Conservation (phyloP, 257 asterid genomes). For the Thymus mandschuricus region DNA sequence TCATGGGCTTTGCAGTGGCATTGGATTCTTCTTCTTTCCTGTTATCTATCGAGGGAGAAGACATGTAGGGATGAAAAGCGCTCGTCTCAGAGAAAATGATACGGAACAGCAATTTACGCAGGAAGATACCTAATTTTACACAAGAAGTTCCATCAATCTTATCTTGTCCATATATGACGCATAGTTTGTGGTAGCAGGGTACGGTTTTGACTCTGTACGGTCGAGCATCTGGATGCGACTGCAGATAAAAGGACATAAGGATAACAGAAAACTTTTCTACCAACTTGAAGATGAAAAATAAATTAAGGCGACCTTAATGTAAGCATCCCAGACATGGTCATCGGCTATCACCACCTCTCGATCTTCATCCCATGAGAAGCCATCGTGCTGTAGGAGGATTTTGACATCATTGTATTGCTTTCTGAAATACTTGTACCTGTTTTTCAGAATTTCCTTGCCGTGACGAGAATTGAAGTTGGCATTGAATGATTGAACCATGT, state of each 20-base stretch:
- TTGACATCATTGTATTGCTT: conserved; percentile 50
- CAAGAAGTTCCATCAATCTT: conserved; percentile 32
- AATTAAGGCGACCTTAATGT: conserved; percentile 35
- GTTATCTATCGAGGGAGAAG: conserved; percentile 29
- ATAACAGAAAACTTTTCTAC: not conserved
- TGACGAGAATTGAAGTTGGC: conserved; percentile 39
- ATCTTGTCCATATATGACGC: conserved; percentile 43
- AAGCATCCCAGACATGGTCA: conserved; percentile 49
- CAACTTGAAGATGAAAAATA: not conserved
- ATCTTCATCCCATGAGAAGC: conserved; percentile 49
- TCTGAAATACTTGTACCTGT: conserved; percentile 49
- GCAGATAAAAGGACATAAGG: conserved; percentile 23
- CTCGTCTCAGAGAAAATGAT: not conserved
- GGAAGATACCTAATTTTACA: conserved; percentile 4
- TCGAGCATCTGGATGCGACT: conserved; percentile 49
- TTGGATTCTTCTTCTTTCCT: conserved; percentile 25
- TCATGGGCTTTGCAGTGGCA: conserved; percentile 25
- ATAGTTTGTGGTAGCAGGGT: conserved; percentile 43
- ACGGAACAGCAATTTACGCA: not conserved
- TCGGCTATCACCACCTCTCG: conserved; percentile 51
- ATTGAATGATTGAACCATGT: conserved; percentile 44
- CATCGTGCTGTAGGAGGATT: conserved; percentile 35
- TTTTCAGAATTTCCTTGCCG: conserved; percentile 45
- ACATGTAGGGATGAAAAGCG: not conserved
- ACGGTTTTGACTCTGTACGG: conserved; percentile 46